phyloP scores from a whole-genome alignment of 257 asterid species.

The Penstemon eatonii region DNA sequence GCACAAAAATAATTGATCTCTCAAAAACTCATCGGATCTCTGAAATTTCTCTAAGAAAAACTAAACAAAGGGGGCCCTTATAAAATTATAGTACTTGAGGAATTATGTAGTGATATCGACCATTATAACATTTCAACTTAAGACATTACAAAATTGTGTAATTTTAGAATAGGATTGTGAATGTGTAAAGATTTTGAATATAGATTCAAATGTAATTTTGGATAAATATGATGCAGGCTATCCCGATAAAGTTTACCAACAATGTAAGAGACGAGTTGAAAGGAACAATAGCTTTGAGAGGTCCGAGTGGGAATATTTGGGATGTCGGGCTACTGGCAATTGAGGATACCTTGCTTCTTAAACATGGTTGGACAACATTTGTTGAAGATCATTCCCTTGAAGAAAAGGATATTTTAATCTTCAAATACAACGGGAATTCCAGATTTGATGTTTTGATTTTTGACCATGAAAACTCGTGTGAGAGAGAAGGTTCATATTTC shows the following conservation, averaged over 20 bases:
- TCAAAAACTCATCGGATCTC: too few species aligned
- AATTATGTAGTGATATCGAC: too few species aligned
- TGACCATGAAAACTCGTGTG: slow-evolving; percentile 30
- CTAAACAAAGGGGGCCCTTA: too few species aligned
- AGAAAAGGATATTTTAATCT: too few species aligned
- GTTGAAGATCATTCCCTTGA: slow-evolving; percentile 45
- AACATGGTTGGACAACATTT: slow-evolving; percentile 49
- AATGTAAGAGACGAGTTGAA: too few species aligned
- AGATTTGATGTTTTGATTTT: too few species aligned
- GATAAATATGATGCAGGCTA: slow-evolving; percentile 28
- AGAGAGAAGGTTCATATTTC: slow-evolving; percentile 41
- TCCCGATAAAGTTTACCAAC: slow-evolving; percentile 35
- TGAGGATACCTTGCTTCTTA: slow-evolving; percentile 38
- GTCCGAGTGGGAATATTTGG: not conserved
- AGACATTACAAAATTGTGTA: not conserved
- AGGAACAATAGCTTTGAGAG: too few species aligned
- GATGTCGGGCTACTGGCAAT: slow-evolving; percentile 35
- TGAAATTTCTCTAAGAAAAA: too few species aligned
- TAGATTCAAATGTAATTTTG: not conserved
- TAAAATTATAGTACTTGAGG: too few species aligned
- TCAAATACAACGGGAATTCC: too few species aligned
- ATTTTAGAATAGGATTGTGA: not conserved
- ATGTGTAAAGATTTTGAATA: not conserved
- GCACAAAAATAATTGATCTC: too few species aligned
- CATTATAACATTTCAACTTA: not conserved